Conservation (phyloP, 2,329 filamentous ascomycete species). For the Corynespora cassiicola region DNA sequence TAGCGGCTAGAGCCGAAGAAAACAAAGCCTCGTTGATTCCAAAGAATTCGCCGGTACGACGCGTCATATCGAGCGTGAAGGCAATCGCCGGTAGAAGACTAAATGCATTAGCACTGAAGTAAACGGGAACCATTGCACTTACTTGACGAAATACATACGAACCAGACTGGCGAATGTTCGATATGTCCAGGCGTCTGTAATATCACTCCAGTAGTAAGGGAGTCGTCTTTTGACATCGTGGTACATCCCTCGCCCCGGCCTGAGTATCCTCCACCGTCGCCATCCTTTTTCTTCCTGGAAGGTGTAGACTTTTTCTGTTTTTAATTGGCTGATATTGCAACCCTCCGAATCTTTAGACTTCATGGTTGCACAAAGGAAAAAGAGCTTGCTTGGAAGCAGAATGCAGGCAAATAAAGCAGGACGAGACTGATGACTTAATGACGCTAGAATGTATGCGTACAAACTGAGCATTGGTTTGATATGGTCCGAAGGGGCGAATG, state of each 20-base stretch:
- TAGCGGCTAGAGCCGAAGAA: slow-evolving; percentile 61
- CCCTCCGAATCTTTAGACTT: slow-evolving; percentile 5
- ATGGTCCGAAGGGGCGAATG: too few relatives aligned
- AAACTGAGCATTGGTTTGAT: too few relatives aligned
- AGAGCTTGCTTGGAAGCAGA: too few relatives aligned
- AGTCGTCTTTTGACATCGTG: slow-evolving; percentile 59
- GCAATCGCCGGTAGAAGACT: slow-evolving; percentile 64
- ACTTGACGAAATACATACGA: slow-evolving; percentile 67
- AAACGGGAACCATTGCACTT: slow-evolving; percentile 6
- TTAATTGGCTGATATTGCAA: slow-evolving; percentile 32
- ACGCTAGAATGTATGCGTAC: too few relatives aligned
- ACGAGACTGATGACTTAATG: too few relatives aligned
- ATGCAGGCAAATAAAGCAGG: too few relatives aligned
- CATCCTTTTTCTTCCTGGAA: slow-evolving; percentile 49
- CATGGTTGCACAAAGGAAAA: neutral
- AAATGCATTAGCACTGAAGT: slow-evolving; percentile 5
- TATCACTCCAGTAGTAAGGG: slow-evolving; percentile 64
- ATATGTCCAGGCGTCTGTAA: slow-evolving; percentile 62
- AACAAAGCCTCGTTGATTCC: slow-evolving; percentile 65
- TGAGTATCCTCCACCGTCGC: slow-evolving; percentile 49
- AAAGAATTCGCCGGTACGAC: slow-evolving; percentile 61
- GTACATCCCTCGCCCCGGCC: slow-evolving; percentile 60
- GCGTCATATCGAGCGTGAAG: slow-evolving; percentile 65
- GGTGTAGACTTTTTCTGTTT: slow-evolving; percentile 35
- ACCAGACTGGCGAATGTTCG: slow-evolving; percentile 61